A percentile compares a stretch with the other conserved stretches of the same genome.
phyloP scores from a whole-genome alignment of 2,329 filamentous ascomycete genomes.

The Neopestalotiopsis sp. region DNA sequence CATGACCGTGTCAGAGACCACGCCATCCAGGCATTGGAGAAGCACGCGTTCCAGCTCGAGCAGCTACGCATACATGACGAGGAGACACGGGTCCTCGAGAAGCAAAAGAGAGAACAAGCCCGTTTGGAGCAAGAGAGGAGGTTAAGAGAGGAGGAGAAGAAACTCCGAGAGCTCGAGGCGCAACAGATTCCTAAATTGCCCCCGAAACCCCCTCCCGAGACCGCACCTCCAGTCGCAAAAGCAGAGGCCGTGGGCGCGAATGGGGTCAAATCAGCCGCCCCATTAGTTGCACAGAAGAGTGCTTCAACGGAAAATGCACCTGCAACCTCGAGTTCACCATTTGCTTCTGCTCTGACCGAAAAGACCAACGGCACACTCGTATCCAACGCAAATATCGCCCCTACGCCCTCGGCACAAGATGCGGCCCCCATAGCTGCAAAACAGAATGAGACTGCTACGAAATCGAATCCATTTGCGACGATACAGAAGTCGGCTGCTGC shows the following conservation, averaged over 20 bases:
- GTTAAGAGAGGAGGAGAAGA: constrained; percentile 51
- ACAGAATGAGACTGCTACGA: not conserved
- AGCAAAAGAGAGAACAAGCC: constrained; percentile 52
- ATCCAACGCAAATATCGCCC: not conserved
- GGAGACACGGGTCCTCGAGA: constrained; percentile 46
- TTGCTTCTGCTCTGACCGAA: not conserved
- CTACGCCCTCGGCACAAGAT: not conserved
- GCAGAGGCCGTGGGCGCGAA: not conserved
- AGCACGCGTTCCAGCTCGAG: constrained; percentile 50
- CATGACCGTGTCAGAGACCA: constrained; percentile 67
- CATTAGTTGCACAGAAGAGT: not conserved
- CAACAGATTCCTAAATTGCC: constrained; percentile 50
- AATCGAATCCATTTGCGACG: constrained; percentile 4
- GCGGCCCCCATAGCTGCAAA: not conserved
- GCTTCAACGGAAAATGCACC: not conserved
- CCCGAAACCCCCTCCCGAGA: constrained; percentile 38
- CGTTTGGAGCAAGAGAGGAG: constrained; percentile 50
- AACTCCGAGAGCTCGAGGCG: constrained; percentile 51
- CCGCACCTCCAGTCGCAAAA: constrained; percentile 22
- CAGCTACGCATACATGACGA: constrained; percentile 33
- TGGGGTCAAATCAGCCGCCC: not conserved
- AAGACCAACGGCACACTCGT: not conserved
- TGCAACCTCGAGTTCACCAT: not conserved
- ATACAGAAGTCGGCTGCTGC: not conserved
- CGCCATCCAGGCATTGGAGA: constrained; percentile 6